Evolutionary conservation across 2,329 filamentous ascomycete genomes (phyloP).

Genomic region (Chaetothyriales sp.): DNA sequence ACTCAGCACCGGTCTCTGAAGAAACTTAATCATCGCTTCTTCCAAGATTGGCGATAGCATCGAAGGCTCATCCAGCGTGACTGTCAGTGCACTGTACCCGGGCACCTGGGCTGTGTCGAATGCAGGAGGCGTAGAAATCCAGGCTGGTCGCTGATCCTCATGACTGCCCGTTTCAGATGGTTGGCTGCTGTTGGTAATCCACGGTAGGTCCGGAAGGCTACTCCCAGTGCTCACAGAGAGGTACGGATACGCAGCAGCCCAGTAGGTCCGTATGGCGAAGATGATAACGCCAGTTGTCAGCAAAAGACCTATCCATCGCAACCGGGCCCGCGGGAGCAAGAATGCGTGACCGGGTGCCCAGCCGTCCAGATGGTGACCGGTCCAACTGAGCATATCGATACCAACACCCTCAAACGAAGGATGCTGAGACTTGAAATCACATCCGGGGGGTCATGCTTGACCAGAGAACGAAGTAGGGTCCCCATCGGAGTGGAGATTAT

Average conservation of each 20-base stretch:
- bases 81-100: not conserved
- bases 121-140: not conserved
- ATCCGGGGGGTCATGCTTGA: not conserved
- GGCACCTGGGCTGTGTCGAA: not conserved
- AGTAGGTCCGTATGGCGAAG: not conserved
- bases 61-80: not conserved
- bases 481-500: not conserved
- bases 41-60: not conserved
- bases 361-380: not conserved
- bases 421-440: not conserved
- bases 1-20: not conserved
- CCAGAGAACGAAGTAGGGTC: not conserved
- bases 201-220: not conserved
- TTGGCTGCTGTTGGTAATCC: not conserved
- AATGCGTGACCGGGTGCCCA: not conserved
- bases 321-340: not conserved
- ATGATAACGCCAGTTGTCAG: not conserved
- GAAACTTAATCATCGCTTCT: not conserved
- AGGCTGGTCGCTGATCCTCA: not conserved
- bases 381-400: not conserved
- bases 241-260: not conserved
- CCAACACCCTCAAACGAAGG: not conserved
- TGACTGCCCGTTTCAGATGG: not conserved
- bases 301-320: not conserved
- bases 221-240: not conserved